Base-by-base conservation (phyloP, 2,329 filamentous ascomycete species). In the Acephala macrosclerotiorum region DNA sequence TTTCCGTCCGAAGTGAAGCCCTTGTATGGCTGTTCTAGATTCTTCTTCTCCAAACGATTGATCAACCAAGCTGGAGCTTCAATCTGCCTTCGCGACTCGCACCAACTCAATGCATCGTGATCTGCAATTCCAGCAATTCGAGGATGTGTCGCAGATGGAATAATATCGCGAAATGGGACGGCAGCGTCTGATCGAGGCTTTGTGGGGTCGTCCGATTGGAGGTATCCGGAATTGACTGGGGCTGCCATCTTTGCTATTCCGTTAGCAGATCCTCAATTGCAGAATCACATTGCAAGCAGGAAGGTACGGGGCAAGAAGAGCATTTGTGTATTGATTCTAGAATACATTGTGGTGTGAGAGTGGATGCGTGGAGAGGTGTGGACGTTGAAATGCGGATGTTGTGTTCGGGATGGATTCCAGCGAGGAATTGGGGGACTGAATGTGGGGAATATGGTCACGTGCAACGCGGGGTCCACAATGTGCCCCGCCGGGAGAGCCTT, bases 31-130 rank as follows among this genome's bases (percentile, higher is more conserved):
- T 67, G 67, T 60, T 75, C 73, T n/a, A 75, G 45, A 58, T 74
- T 75, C 67, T 71, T 73, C 42, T 70, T 72, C 36, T 75, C 73
- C 51, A 75, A 61, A 5, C 73, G 67, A 60, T 74, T 72, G 60
- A 75, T 75, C 66, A 75, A 61, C 74, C 74, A 75, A 18, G 72
- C 73, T 9, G 74, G 72, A 2, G 73, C 74, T 22, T 74, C 73
- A 49, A 75, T 75, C 59, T 74, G 68, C 45, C 72, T 71, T 11
- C 74, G 62, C 20, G 72, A 74, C 33, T 75, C 73, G 56, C 72
- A 74, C 74, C 73, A 74, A 58, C 68, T 72, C 40, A 70, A 49
- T 5, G 73, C 73, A 66, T 68, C 65, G 33, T 74, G 71, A 26
- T 72, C 60, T 55, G 53, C 66, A 53, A 75, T 75, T n/a, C 73